Evolutionary conservation across 805 yeast species (phyloP), one percentile per base, ranked within the genome.

Genomic region (Tetrapisispora pingtungensis): DNA sequence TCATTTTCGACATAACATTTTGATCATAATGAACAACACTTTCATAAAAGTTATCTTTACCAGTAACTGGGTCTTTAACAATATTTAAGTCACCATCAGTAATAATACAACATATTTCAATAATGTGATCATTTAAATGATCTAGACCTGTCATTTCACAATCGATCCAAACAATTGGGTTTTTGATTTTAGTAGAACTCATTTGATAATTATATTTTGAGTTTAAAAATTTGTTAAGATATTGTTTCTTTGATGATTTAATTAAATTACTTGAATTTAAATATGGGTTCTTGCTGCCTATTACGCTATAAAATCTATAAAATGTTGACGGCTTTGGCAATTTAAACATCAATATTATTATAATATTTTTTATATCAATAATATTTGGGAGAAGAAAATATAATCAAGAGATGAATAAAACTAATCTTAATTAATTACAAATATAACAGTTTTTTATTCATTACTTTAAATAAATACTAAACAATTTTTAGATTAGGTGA

Each of bases 121-220:
- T 84, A 53, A 93, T 89, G 46, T 75, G 78, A 60, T 93, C 97
- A n/a, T 72, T 70, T 40, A 66, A 62, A n/a, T 80, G 78, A 54
- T 90, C 83, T 33, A 93, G 67, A 0, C 99, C 99, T 0, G 99
- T 93, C 98, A 93, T 93, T 62, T 93, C 98, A 65, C 97, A 93
- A 66, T 93, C 98, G 15, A 93, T 73, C 98, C 98, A 93, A 4
- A 93, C 94, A 17, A 90, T 70, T 7, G 75, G 74, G 39, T 64
- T 18, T n/a, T 20, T 24, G 14, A 44, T 14, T 5, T 12, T 19
- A 19, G 3, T 6, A 10, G 34, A 12, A 10, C 24, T 60, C 49
- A 45, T 56, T n/a, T 34, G 3, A 20, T 7, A 34, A 10, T 20
- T 34, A 19, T 34, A 7, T 22, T 22, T 22, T 8, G 26, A 22